Conservation (phyloP, 495 filamentous ascomycete genomes). For the Aspergillus taichungensis region DNA sequence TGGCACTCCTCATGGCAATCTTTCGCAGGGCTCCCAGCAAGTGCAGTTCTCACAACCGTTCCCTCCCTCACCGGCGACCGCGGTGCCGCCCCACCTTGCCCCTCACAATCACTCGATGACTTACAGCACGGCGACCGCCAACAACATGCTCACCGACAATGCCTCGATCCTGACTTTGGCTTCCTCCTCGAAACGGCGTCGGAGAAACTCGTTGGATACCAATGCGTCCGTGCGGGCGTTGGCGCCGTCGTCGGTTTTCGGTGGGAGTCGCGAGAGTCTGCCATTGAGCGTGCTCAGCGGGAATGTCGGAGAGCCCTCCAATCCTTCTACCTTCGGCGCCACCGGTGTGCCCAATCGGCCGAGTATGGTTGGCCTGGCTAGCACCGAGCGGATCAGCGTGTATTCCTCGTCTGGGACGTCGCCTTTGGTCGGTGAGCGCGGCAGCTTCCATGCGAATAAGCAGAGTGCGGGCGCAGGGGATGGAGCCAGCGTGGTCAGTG, state of each 20-base stretch:
- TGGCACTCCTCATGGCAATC: constrained; percentile 31
- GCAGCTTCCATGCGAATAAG: constrained; percentile 70
- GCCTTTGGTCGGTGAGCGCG: constrained; percentile 63
- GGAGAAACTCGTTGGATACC: constrained; percentile 85
- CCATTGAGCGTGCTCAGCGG: constrained; percentile 83
- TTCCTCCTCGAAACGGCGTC: constrained; percentile 83
- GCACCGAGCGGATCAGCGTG: constrained; percentile 73
- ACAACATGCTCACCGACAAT: constrained; percentile 87
- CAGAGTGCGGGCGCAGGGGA: constrained; percentile 52
- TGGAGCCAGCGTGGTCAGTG: constrained; percentile 70
- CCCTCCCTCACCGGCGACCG: constrained; percentile 65
- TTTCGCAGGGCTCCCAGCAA: constrained; percentile 38
- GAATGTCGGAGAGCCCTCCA: constrained; percentile 52
- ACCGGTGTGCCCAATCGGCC: constrained; percentile 38
- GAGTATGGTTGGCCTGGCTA: constrained; percentile 53
- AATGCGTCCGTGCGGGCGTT: constrained; percentile 91
- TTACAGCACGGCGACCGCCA: constrained; percentile 82
- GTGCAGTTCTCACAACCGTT: constrained; percentile 87
- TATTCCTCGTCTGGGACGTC: constrained; percentile 72
- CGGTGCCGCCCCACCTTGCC: constrained; percentile 70
- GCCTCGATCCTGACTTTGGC: constrained; percentile 95
- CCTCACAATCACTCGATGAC: constrained; percentile 65
- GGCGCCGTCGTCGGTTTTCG: constrained; percentile 85
- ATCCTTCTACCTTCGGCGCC: constrained; percentile 43
- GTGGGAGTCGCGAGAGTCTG: constrained; percentile 78